Conservation (phyloP, 2,329 filamentous ascomycete species). For the Pseudogymnoascus sp. region DNA sequence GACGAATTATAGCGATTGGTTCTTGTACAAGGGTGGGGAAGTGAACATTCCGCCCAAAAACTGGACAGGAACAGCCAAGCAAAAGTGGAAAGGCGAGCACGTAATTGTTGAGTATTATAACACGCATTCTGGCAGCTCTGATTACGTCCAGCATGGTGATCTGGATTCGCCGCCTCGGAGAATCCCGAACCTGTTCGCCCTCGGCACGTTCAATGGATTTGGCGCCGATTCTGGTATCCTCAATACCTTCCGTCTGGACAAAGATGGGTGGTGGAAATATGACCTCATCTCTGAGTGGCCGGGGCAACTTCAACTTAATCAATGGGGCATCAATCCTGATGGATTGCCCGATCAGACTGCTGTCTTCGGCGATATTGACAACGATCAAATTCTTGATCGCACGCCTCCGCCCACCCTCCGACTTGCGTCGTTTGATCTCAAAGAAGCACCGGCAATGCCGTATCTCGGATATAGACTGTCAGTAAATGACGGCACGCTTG, state of each 20-base stretch:
- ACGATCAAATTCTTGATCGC: constrained; percentile 52
- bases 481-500: constrained; percentile 46
- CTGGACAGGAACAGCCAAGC: constrained; percentile 51
- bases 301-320: constrained; percentile 51
- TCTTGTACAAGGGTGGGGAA: constrained; percentile 44
- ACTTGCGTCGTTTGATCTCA: constrained; percentile 50
- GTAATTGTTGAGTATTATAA: constrained; percentile 58
- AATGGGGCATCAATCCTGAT: constrained; percentile 59
- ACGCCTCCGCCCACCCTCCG: constrained; percentile 52
- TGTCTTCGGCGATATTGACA: constrained; percentile 54
- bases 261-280: constrained; percentile 48
- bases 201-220: constrained; percentile 56
- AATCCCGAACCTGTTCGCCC: constrained; percentile 57
- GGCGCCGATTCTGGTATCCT: constrained; percentile 54
- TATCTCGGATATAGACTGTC: constrained; percentile 47
- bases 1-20: constrained; percentile 41
- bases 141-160: constrained; percentile 54
- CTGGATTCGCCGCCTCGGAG: constrained; percentile 38
- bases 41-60: constrained; percentile 39
- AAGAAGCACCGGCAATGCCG: constrained; percentile 43
- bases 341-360: constrained; percentile 53
- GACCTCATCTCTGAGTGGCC: constrained; percentile 59
- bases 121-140: constrained; percentile 49
- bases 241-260: constrained; percentile 44
- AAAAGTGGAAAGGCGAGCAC: constrained; percentile 55